These are phyloP conservation scores for Colletotrichum spaethianum DNA, from an alignment of 2,329 filamentous ascomycete genomes.

Conservation along the genomic window DNA sequence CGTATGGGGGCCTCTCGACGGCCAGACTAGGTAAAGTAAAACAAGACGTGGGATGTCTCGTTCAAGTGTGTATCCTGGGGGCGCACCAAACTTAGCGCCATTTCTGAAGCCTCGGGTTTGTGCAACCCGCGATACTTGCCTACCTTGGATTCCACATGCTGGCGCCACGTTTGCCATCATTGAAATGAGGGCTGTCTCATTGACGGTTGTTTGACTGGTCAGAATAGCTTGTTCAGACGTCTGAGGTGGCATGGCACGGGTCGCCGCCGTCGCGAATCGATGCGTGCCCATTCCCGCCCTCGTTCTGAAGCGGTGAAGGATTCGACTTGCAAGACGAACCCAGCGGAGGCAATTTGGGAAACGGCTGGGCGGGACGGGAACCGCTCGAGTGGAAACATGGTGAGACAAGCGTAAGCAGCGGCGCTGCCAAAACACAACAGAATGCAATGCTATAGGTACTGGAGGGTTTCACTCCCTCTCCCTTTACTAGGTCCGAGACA, in stretches of 20 bases:
- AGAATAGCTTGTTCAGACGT: neutral
- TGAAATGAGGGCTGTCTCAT: neutral
- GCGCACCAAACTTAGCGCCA: neutral
- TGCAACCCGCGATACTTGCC: neutral
- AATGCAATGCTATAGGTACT: neutral
- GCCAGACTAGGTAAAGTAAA: neutral
- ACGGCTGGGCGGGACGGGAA: conserved; percentile 37
- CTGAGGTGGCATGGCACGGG: neutral
- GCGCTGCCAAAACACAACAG: conserved; percentile 6
- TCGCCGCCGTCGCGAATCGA: neutral
- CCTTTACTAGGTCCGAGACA: conserved; percentile 30
- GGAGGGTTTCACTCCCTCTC: conserved; percentile 10
- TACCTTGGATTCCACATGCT: neutral
- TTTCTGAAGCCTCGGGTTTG: neutral
- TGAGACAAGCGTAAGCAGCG: conserved; percentile 23
- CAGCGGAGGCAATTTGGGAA: neutral
- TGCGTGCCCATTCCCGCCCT: conserved; percentile 1
- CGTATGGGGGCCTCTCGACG: neutral
- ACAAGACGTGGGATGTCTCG: neutral
- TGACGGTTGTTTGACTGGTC: neutral
- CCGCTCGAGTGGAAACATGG: conserved; percentile 28
- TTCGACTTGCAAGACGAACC: conserved; percentile 4
- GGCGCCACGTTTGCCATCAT: neutral
- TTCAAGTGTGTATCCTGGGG: neutral
- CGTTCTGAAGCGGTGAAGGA: conserved; percentile 3